phyloP scores from a whole-genome alignment of 2,329 filamentous ascomycete species.

The Alternaria sp. region DNA sequence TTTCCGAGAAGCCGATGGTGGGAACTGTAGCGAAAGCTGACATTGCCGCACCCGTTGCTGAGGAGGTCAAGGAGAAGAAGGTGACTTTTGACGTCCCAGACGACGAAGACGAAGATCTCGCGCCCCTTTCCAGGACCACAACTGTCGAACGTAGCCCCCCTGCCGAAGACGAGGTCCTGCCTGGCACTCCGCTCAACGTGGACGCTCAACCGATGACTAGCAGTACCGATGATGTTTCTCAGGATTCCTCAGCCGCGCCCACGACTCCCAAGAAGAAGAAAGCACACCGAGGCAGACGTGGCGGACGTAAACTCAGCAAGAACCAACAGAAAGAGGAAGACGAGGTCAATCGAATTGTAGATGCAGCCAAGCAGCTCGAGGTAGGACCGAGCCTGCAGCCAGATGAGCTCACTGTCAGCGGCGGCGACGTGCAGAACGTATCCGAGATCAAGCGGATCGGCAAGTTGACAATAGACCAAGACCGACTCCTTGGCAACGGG shows the following conservation, averaged over 20 bases:
- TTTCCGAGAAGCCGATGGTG: slow-evolving; percentile 4
- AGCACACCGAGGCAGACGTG: slow-evolving; percentile 57
- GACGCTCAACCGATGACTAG: slow-evolving; percentile 13
- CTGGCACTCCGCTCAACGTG: slow-evolving; percentile 8
- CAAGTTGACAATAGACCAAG: slow-evolving; percentile 65
- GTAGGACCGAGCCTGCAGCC: slow-evolving; percentile 43
- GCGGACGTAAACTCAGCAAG: slow-evolving; percentile 55
- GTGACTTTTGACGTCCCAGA: slow-evolving; percentile 43
- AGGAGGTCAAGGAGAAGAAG: slow-evolving; percentile 40
- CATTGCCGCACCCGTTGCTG: slow-evolving; percentile 6
- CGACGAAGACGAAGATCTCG: slow-evolving; percentile 41
- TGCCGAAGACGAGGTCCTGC: slow-evolving; percentile 15
- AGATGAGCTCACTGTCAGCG: slow-evolving; percentile 49
- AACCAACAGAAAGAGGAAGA: slow-evolving; percentile 47
- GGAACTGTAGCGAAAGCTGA: slow-evolving; percentile 10
- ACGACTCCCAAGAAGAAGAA: slow-evolving; percentile 56
- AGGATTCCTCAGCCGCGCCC: slow-evolving; percentile 27
- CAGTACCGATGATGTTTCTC: slow-evolving; percentile 24
- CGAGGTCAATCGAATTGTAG: slow-evolving; percentile 47
- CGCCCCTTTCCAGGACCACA: slow-evolving; percentile 43
- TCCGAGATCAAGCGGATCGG: slow-evolving; percentile 63
- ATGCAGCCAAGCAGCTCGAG: slow-evolving; percentile 49
- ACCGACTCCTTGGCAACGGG: slow-evolving; percentile 71
- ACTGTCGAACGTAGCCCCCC: slow-evolving; percentile 38
- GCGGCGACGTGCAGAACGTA: slow-evolving; percentile 55